Evolutionary conservation across 306 rosid genomes (phyloP).

Genomic region (Ammopiptanthus mongolicus): DNA sequence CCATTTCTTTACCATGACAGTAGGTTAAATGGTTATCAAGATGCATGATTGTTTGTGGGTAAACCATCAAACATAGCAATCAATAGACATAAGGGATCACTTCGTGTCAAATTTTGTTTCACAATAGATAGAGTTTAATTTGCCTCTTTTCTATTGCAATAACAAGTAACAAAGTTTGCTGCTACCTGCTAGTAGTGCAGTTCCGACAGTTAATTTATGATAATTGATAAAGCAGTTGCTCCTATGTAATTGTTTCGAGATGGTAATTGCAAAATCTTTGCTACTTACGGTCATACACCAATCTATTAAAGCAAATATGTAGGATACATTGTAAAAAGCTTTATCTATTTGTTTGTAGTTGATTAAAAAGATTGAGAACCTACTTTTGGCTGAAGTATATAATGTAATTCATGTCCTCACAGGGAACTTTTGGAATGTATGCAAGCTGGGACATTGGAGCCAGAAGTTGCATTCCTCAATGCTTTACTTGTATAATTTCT

Average conservation of each 20-base stretch:
- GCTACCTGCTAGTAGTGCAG: background rate
- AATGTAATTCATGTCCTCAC: slow-evolving; percentile 26
- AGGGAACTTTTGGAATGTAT: slow-evolving; percentile 81
- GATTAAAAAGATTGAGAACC: background rate
- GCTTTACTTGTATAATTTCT: slow-evolving; percentile 60
- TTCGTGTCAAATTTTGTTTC: background rate
- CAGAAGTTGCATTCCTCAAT: slow-evolving; percentile 83
- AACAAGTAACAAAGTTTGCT: background rate
- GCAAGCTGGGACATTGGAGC: slow-evolving; percentile 81
- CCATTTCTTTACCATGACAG: background rate
- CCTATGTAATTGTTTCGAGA: background rate
- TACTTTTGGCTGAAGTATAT: slow-evolving; percentile 6
- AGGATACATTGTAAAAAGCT: background rate
- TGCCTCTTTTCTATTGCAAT: background rate
- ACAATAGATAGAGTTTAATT: background rate
- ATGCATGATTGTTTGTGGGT: background rate
- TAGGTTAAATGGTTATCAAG: background rate
- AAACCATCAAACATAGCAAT: too few species aligned
- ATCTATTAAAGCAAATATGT: background rate
- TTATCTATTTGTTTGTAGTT: background rate
- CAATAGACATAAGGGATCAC: background rate
- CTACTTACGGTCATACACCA: background rate
- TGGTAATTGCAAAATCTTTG: background rate
- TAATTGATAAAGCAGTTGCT: background rate
- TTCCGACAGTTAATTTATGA: background rate